Base-by-base conservation (phyloP, 73 alveolate genomes). In the Blepharisma japonicum region DNA sequence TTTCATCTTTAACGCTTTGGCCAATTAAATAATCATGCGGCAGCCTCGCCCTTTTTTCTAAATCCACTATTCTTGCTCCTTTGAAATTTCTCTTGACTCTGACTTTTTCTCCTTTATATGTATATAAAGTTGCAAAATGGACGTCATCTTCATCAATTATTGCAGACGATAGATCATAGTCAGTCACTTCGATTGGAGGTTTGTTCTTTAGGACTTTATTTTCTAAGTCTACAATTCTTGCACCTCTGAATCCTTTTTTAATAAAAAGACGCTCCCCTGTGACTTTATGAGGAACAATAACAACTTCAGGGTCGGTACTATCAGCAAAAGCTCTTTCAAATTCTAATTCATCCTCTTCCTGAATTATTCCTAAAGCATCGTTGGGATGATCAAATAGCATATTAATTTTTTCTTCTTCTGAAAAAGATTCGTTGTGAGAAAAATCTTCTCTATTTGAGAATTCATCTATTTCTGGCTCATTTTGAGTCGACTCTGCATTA, bases 21-120 rank as follows among this genome's bases (percentile, higher is more conserved):
- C 74, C 74, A 20, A 61, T 61, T 20, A 61, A 25, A 25, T 18
- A 61, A 9, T n/a, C 49, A 61, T 61, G 38, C 5, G 74, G 74
- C 2, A 14, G 38, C 2, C 18, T 25, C 48, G 23, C 74, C 5
- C 23, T 61, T 61, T 61, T 61, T 61, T 61, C 74, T 25, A 61
- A 25, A 25, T 61, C 74, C 2, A 61, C 39, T 14, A 61, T 61
- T 11, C 74, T 14, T 18, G 74, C 74, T 11, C 74, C 74, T 61
- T 61, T 61, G 74, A 61, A 61, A 61, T 25, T 61, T 25, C 74
- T 61, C 23, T 61, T 61, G 46, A 61, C 74, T 20, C 74, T n/a
- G 23, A 61, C 74, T 61, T 61, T 61, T 61, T 61, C 74, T 61
- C 74, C 74, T 61, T n/a, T 61, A 14, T 25, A 14, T 3, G 74